These are phyloP conservation scores for Pistacia vera DNA, from an alignment of 345 rosid genomes.

Conservation along the genomic window DNA sequence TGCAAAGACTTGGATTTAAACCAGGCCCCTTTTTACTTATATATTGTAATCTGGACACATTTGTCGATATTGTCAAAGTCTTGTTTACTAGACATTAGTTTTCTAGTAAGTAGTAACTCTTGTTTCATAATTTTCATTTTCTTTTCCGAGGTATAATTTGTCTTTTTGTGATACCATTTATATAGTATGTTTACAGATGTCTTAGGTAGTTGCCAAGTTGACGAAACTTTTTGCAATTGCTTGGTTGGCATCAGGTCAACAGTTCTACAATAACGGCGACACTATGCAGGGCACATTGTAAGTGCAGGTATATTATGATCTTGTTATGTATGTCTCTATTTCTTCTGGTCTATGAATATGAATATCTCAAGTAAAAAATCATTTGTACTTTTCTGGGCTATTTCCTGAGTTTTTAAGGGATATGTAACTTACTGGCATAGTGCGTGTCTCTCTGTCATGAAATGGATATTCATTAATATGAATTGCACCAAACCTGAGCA, in stretches of 20 bases:
- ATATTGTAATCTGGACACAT: constrained; percentile 23
- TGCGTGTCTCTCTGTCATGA: neutral
- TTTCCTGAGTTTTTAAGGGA: neutral
- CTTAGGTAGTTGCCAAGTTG: constrained; percentile 93
- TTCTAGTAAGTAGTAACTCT: constrained; percentile 9
- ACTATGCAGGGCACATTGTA: constrained; percentile 96
- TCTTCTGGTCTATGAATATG: neutral
- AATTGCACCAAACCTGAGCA: neutral
- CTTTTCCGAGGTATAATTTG: neutral
- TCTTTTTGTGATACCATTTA: neutral
- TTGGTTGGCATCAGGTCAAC: constrained; percentile 90
- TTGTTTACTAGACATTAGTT: neutral
- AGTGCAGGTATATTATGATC: constrained; percentile 63
- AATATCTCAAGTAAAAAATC: neutral
- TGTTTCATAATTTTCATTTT: neutral
- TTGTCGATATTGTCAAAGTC: neutral
- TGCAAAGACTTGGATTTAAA: constrained; percentile 85
- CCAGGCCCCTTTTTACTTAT: constrained; percentile 87
- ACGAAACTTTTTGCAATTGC: constrained; percentile 92
- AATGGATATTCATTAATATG: neutral
- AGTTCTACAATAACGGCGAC: constrained; percentile 98
- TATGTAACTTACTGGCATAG: neutral
- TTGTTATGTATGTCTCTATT: neutral
- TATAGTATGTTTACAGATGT: constrained; percentile 61
- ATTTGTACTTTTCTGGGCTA: neutral